A percentile compares a stretch with the other conserved stretches of the same genome.
phyloP scores from a whole-genome alignment of 805 yeast species.

The Brettanomyces anomalus region DNA sequence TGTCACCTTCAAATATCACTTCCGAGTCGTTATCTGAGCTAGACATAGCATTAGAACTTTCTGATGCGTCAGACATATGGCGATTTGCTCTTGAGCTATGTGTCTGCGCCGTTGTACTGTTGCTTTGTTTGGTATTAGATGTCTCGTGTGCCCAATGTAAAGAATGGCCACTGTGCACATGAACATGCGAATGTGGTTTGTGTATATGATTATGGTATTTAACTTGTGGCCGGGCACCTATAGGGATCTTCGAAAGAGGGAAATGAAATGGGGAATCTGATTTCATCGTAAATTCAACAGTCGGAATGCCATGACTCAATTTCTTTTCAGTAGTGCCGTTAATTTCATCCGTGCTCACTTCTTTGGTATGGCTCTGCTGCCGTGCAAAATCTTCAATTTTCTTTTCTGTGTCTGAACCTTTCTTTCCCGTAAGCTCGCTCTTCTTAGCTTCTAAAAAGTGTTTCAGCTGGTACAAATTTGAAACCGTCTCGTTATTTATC shows the following conservation, averaged over 20 bases:
- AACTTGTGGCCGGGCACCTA: conserved; percentile 7
- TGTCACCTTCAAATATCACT: conserved; percentile 1
- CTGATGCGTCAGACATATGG: background rate
- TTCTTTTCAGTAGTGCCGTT: no score
- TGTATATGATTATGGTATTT: conserved; percentile 2
- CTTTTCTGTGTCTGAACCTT: background rate
- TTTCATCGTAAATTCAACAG: conserved; percentile 7
- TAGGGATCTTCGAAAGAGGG: conserved; percentile 17
- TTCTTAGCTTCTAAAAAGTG: conserved; percentile 27
- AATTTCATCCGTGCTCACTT: background rate
- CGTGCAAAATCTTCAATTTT: background rate
- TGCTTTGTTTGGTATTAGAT: background rate
- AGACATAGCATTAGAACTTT: background rate
- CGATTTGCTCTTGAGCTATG: no score
- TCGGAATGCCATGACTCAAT: background rate
- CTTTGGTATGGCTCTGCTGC: background rate
- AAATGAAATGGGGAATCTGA: conserved; percentile 18
- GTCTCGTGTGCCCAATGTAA: background rate
- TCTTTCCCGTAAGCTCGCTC: conserved; percentile 12
- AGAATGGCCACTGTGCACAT: background rate
- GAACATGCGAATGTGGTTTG: background rate
- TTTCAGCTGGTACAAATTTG: conserved; percentile 29
- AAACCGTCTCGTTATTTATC: conserved; percentile 13
- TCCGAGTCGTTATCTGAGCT: conserved; percentile 3
- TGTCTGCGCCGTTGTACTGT: background rate